phyloP scores from a whole-genome alignment of 352 stramenopile species.

The Phytopythium ostracodes region DNA sequence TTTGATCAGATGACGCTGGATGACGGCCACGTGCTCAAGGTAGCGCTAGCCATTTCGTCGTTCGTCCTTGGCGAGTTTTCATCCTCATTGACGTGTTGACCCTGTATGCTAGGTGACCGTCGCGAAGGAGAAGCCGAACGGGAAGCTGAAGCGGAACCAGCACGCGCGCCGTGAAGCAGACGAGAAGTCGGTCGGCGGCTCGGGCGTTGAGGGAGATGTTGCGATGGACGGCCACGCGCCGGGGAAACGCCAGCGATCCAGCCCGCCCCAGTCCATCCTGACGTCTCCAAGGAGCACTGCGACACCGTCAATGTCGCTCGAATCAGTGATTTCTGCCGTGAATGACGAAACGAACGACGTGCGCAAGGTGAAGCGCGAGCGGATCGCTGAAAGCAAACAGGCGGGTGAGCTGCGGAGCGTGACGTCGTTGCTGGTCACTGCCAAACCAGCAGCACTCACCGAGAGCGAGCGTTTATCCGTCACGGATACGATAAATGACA shows the following conservation, averaged over 20 bases:
- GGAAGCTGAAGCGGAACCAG: conserved; percentile 70
- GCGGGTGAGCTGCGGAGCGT: neutral
- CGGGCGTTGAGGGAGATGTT: conserved; percentile 17
- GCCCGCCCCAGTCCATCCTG: conserved; percentile 17
- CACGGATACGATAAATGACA: neutral
- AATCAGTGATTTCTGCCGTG: neutral
- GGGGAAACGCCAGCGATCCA: conserved; percentile 66
- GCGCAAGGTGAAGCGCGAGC: conserved; percentile 2
- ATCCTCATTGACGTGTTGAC: neutral
- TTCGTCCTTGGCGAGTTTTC: neutral
- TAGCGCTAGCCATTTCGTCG: conserved; percentile 8
- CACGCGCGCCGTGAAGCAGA: conserved; percentile 38
- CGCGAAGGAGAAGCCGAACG: conserved; percentile 46
- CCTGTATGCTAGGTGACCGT: conserved; percentile 50
- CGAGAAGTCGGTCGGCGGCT: conserved; percentile 15
- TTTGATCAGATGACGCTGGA: conserved; percentile 57
- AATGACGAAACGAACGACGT: neutral
- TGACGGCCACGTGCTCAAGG: conserved; percentile 76
- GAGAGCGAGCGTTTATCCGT: neutral
- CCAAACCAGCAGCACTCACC: neutral
- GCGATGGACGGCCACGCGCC: conserved; percentile 25
- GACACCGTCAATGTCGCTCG: neutral
- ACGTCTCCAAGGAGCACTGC: neutral
- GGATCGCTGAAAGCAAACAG: neutral
- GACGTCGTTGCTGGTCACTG: neutral